Evolutionary conservation across 2,329 filamentous ascomycete genomes (phyloP).

Genomic region (Lachnellula arida): DNA sequence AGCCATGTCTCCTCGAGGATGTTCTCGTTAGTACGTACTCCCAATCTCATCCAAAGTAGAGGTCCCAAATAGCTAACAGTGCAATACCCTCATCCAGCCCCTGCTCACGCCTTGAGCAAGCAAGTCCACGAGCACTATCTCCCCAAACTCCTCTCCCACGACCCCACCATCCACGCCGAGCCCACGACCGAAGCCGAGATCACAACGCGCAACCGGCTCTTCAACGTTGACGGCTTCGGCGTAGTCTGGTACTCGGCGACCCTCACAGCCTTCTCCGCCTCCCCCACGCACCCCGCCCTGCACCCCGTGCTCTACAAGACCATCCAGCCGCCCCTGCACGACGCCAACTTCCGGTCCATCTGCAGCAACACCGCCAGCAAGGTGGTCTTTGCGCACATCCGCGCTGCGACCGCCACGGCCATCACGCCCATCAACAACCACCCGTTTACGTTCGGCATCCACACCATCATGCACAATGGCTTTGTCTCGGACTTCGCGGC

Average conservation of each 20-base stretch:
- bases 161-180: slow-evolving; percentile 33
- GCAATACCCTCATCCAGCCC: slow-evolving; percentile 13
- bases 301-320: slow-evolving; percentile 49
- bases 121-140: slow-evolving; percentile 50
- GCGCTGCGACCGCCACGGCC: slow-evolving; percentile 42
- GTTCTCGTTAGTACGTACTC: slow-evolving; percentile 40
- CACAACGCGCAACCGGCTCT: slow-evolving; percentile 45
- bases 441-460: slow-evolving; percentile 50
- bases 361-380: slow-evolving; percentile 46
- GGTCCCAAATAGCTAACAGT: slow-evolving; percentile 13
- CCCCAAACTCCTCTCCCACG: slow-evolving; percentile 43
- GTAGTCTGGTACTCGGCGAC: slow-evolving; percentile 49
- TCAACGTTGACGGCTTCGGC: slow-evolving; percentile 53
- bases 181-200: slow-evolving; percentile 40
- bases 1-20: slow-evolving; percentile 51
- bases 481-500: slow-evolving; percentile 42
- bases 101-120: slow-evolving; percentile 39
- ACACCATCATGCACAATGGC: slow-evolving; percentile 54
- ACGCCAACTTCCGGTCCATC: slow-evolving; percentile 48
- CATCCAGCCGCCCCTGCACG: slow-evolving; percentile 46
- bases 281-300: slow-evolving; percentile 30
- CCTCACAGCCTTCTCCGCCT: slow-evolving; percentile 31
- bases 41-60: slow-evolving; percentile 13
- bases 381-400: slow-evolving; percentile 49
- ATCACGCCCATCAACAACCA: slow-evolving; percentile 49